A percentile compares a stretch with the other conserved stretches of the same genome.
Evolutionary conservation across 805 yeast genomes (phyloP).

Genomic region (Schwanniomyces occidentalis): DNA sequence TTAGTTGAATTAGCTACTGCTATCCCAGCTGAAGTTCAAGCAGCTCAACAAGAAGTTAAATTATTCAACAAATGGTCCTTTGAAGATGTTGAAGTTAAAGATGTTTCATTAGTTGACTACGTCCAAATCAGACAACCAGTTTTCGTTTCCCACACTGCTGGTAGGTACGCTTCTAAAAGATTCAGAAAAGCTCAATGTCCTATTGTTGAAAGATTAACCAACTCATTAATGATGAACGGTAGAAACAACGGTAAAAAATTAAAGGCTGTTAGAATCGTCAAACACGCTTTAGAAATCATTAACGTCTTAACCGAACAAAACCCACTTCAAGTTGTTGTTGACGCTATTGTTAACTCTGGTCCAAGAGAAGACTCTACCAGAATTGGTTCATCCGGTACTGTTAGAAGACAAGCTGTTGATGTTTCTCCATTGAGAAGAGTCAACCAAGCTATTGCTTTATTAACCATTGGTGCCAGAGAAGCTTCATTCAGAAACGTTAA

Average conservation of each 20-base stretch:
- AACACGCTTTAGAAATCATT: slow-evolving; percentile 98
- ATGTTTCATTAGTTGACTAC: slow-evolving; percentile 97
- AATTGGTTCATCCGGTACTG: slow-evolving; percentile 99
- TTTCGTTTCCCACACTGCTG: slow-evolving; percentile 98
- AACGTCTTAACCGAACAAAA: slow-evolving; percentile 96
- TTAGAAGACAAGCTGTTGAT: slow-evolving; percentile 99
- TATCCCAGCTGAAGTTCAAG: slow-evolving; percentile 95
- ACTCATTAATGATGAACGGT: slow-evolving; percentile 99
- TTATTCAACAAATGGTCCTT: slow-evolving; percentile 99
- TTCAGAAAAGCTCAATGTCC: slow-evolving; percentile 99
- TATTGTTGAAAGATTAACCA: slow-evolving; percentile 97
- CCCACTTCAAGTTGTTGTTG: slow-evolving; percentile 99
- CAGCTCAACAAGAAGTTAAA: slow-evolving; percentile 94
- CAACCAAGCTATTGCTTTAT: slow-evolving; percentile 96
- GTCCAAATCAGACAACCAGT: slow-evolving; percentile 97
- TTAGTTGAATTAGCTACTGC: slow-evolving; percentile 88
- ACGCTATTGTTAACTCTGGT: slow-evolving; percentile 99
- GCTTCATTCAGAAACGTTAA: slow-evolving; percentile 99
- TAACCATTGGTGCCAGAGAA: slow-evolving; percentile 99
- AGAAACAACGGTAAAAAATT: slow-evolving; percentile 99
- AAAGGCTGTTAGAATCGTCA: slow-evolving; percentile 99
- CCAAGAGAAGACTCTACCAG: slow-evolving; percentile 99
- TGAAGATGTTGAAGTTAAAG: slow-evolving; percentile 96
- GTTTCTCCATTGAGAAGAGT: slow-evolving; percentile 99
- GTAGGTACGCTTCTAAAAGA: slow-evolving; percentile 99